These are phyloP conservation scores for Beauveria scarabaeidicola DNA, from an alignment of 2,329 filamentous ascomycete species.

Conservation along the genomic window DNA sequence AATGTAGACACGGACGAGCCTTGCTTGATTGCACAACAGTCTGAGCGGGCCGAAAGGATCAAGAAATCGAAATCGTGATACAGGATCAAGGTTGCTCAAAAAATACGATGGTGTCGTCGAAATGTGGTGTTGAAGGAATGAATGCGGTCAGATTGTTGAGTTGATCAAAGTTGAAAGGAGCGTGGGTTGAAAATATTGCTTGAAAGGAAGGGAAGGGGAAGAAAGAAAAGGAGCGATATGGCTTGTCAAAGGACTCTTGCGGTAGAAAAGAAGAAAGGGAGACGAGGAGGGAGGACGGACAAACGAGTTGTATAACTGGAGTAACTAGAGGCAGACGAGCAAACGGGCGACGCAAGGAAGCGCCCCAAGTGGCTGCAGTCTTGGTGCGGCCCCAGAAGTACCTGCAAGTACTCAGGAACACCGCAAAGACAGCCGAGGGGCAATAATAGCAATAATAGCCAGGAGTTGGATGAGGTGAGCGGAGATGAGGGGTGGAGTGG, in stretches of 20 bases:
- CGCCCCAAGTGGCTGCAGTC: not conserved
- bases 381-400: not conserved
- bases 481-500: not conserved
- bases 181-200: constrained; percentile 1
- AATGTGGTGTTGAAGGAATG: constrained; percentile 4
- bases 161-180: not conserved
- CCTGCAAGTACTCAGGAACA: not conserved
- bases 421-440: not conserved
- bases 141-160: constrained; percentile 1
- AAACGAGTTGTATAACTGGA: not conserved
- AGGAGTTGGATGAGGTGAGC: constrained; percentile 1
- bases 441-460: too few species aligned
- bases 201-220: not conserved
- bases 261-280: not conserved
- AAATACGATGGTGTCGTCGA: not conserved
- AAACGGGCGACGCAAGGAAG: not conserved
- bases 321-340: not conserved
- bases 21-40: constrained; percentile 9
- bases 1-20: not conserved
- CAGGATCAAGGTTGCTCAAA: constrained; percentile 5
- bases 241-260: not conserved
- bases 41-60: constrained; percentile 2
- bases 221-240: constrained; percentile 1
- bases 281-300: not conserved
- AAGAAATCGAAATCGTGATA: not conserved